These are phyloP conservation scores for Euryodendron excelsum DNA, from an alignment of 148 eudicot species.

Conservation along the genomic window DNA sequence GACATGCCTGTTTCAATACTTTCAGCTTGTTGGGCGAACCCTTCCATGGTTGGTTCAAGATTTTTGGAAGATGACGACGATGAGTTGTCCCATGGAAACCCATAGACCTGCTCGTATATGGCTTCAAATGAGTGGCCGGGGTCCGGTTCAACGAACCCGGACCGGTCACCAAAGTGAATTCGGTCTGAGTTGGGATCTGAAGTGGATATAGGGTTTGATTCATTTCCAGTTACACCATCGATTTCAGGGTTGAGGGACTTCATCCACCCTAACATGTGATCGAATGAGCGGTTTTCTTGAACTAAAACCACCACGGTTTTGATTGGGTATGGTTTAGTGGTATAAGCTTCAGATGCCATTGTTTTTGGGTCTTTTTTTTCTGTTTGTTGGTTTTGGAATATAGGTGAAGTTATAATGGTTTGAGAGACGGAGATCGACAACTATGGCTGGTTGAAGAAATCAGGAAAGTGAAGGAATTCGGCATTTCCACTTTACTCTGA, in stretches of 20 bases:
- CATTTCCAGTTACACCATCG: constrained; percentile 52
- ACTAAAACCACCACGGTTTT: constrained; percentile 76
- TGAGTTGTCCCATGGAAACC: constrained; percentile 44
- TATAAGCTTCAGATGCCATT: constrained; percentile 6
- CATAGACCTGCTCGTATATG: constrained; percentile 65
- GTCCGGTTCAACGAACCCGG: constrained; percentile 58
- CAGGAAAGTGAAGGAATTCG: too few species aligned
- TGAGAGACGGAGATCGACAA: background rate
- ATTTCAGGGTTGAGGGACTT: constrained; percentile 58
- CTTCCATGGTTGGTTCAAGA: constrained; percentile 52
- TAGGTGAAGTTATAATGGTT: background rate
- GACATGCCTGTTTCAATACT: constrained; percentile 43
- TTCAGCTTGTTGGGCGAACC: constrained; percentile 69
- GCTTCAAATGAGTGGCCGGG: constrained; percentile 75
- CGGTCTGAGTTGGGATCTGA: constrained; percentile 38
- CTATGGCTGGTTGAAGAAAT: background rate
- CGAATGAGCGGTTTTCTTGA: constrained; percentile 77
- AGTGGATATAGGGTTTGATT: constrained; percentile 55
- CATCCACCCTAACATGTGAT: constrained; percentile 83
- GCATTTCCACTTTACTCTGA: too few species aligned
- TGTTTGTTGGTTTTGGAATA: background rate
- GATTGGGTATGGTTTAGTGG: constrained; percentile 35
- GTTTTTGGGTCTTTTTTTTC: background rate
- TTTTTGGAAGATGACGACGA: constrained; percentile 32
- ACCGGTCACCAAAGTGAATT: constrained; percentile 36